Evolutionary conservation across 2,329 filamentous ascomycete species (phyloP).

Genomic region (Peltaster fructicola): DNA sequence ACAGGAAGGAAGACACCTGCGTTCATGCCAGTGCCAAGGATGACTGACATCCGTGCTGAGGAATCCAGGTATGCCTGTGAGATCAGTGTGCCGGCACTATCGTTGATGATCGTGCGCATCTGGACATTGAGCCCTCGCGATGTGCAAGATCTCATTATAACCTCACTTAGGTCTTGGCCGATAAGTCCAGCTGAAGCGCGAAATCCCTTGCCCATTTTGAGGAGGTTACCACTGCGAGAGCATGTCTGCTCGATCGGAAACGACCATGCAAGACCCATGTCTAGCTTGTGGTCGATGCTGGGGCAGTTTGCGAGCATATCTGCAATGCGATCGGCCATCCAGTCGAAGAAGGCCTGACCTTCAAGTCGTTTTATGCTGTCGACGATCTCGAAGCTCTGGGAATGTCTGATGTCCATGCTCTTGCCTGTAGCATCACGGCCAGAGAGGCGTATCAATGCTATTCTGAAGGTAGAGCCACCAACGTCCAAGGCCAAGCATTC

Average conservation of each 20-base stretch:
- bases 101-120: conserved; percentile 46
- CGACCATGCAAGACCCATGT: conserved; percentile 48
- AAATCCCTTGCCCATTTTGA: conserved; percentile 50
- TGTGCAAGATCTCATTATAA: conserved; percentile 41
- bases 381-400: conserved; percentile 38
- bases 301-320: conserved; percentile 33
- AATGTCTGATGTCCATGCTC: conserved; percentile 31
- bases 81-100: conserved; percentile 42
- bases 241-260: conserved; percentile 50
- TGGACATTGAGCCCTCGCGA: conserved; percentile 36
- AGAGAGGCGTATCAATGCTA: conserved; percentile 40
- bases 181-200: conserved; percentile 39
- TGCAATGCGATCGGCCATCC: conserved; percentile 45
- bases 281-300: conserved; percentile 29
- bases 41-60: conserved; percentile 43
- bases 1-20: conserved; percentile 45
- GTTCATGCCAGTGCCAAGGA: conserved; percentile 48
- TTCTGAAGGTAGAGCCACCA: conserved; percentile 47
- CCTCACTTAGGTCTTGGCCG: conserved; percentile 39
- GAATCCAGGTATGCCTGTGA: conserved; percentile 44
- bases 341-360: conserved; percentile 44
- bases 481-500: conserved; percentile 46
- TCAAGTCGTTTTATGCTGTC: conserved; percentile 35
- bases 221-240: conserved; percentile 35
- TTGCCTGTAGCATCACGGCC: conserved; percentile 26